Conservation (phyloP, 2,329 filamentous ascomycete genomes). For the Chaetomiaceae sp. region DNA sequence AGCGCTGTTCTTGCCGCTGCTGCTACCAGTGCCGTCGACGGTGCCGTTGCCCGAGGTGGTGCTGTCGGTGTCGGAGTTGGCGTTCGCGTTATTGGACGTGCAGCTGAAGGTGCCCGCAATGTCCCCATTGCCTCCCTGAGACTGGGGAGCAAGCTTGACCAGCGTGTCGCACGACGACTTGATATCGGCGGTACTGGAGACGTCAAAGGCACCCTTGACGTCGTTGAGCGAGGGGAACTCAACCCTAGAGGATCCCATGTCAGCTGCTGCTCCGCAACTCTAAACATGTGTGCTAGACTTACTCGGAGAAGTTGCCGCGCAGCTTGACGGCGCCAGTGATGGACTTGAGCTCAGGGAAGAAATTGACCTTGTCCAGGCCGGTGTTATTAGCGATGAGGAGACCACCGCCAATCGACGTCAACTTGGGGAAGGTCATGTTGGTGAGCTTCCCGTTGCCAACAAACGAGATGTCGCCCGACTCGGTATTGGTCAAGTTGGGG, state of each 20-base stretch:
- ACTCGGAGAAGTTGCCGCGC: slow-evolving; percentile 79
- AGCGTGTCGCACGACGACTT: slow-evolving; percentile 50
- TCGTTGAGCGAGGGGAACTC: slow-evolving; percentile 61
- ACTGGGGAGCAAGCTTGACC: slow-evolving; percentile 39
- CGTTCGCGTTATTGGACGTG: slow-evolving; percentile 46
- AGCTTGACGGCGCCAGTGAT: slow-evolving; percentile 80
- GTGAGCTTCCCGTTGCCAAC: slow-evolving; percentile 57
- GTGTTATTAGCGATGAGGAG: slow-evolving; percentile 91
- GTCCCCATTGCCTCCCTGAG: slow-evolving; percentile 37
- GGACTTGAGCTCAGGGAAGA: slow-evolving; percentile 63
- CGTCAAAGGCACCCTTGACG: slow-evolving; percentile 68
- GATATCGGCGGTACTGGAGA: slow-evolving; percentile 63
- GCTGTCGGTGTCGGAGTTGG: slow-evolving; percentile 46
- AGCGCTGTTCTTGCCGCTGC: slow-evolving; percentile 37
- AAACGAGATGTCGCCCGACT: slow-evolving; percentile 56
- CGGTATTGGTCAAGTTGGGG: slow-evolving; percentile 67
- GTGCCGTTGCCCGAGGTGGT: slow-evolving; percentile 30
- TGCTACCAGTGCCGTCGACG: slow-evolving; percentile 21
- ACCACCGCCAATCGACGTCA: slow-evolving; percentile 70
- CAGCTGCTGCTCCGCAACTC: slow-evolving; percentile 26
- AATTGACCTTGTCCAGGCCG: slow-evolving; percentile 57
- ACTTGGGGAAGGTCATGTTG: slow-evolving; percentile 71
- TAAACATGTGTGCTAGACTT: slow-evolving; percentile 36
- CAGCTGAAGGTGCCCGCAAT: slow-evolving; percentile 49
- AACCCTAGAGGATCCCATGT: slow-evolving; percentile 49